These are phyloP conservation scores for Candida corydali DNA, from an alignment of 805 yeast species.

Conservation along the genomic window DNA sequence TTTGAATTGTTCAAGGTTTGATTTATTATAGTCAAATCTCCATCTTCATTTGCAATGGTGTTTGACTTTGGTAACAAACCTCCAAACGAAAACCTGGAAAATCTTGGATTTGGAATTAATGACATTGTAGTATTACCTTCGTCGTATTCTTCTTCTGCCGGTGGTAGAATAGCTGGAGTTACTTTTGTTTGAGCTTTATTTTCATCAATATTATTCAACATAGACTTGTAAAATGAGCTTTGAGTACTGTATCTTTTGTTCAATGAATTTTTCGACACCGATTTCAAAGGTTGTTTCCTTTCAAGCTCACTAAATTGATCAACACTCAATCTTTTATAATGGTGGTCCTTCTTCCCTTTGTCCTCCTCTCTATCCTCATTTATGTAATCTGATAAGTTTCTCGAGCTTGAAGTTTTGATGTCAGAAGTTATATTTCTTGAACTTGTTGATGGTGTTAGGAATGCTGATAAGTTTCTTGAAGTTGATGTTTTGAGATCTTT, in stretches of 20 bases:
- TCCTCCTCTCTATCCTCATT: neutral
- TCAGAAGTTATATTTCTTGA: constrained; percentile 13
- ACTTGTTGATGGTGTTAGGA: constrained; percentile 12
- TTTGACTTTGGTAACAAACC: constrained; percentile 23
- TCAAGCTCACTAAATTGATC: constrained; percentile 14
- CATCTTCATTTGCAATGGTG: constrained; percentile 10
- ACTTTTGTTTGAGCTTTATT: neutral
- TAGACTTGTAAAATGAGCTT: constrained; percentile 16
- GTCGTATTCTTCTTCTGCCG: neutral
- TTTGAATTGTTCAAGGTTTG: constrained; percentile 13
- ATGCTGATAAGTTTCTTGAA: constrained; percentile 26
- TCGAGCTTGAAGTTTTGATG: constrained; percentile 37
- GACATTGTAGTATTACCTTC: constrained; percentile 7
- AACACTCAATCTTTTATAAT: constrained; percentile 11
- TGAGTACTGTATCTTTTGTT: constrained; percentile 8
- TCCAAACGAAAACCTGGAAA: constrained; percentile 39
- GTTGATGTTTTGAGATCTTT: constrained; percentile 32
- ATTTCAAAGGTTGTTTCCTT: constrained; percentile 4
- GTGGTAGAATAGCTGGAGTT: neutral
- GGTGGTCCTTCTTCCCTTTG: constrained; percentile 8
- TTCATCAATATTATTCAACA: constrained; percentile 18
- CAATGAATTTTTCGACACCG: constrained; percentile 1
- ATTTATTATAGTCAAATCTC: constrained; percentile 12
- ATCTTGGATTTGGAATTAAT: constrained; percentile 35
- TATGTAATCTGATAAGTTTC: constrained; percentile 22